These are phyloP conservation scores for Heritiera littoralis DNA, from an alignment of 345 rosid species.

Conservation along the genomic window DNA sequence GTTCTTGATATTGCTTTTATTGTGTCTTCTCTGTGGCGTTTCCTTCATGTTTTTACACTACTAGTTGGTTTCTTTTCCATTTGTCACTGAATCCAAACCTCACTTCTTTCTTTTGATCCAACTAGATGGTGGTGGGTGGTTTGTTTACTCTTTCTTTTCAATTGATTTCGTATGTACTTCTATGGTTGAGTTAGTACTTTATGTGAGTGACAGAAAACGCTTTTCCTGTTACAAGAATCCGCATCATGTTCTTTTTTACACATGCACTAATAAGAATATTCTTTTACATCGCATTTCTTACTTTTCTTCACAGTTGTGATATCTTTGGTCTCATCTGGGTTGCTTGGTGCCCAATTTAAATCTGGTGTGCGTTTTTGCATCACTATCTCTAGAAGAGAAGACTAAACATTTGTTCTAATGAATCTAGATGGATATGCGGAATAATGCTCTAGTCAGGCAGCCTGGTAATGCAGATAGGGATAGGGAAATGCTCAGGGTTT, in stretches of 20 bases:
- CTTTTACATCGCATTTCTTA: neutral
- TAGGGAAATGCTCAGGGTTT: slow-evolving; percentile 62
- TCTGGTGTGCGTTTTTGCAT: slow-evolving; percentile 22
- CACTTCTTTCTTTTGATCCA: neutral
- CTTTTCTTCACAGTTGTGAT: slow-evolving; percentile 4
- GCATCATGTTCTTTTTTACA: neutral
- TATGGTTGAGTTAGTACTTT: neutral
- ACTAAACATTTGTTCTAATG: slow-evolving; percentile 33
- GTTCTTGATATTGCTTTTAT: neutral
- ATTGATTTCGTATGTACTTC: neutral
- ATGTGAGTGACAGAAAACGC: neutral
- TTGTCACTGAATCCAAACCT: slow-evolving; percentile 3
- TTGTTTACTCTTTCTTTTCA: slow-evolving; percentile 1
- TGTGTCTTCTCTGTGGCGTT: neutral
- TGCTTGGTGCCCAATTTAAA: slow-evolving; percentile 9
- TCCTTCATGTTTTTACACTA: neutral
- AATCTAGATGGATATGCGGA: slow-evolving; percentile 67
- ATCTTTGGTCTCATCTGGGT: slow-evolving; percentile 5
- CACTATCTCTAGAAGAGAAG: slow-evolving; percentile 15
- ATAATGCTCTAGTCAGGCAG: slow-evolving; percentile 59
- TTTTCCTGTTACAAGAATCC: neutral
- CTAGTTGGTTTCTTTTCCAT: slow-evolving; percentile 12
- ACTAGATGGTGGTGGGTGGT: slow-evolving; percentile 2
- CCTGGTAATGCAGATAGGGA: slow-evolving; percentile 73
- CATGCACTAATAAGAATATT: neutral